Conservation (phyloP, 2,329 filamentous ascomycete genomes). For the Sporothrix pallida region DNA sequence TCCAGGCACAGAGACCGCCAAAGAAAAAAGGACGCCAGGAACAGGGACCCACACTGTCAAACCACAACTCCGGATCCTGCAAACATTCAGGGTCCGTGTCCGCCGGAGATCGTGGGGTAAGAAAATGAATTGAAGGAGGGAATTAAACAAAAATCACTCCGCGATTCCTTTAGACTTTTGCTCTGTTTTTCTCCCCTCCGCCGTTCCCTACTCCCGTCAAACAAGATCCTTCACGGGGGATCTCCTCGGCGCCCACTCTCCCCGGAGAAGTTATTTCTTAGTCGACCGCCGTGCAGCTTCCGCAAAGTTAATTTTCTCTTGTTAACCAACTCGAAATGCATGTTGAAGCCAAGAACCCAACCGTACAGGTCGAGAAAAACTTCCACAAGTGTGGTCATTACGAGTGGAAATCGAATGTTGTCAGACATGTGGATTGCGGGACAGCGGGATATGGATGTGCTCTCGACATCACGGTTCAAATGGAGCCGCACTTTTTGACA, state of each 20-base stretch:
- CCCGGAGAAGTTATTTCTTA: neutral
- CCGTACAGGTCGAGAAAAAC: neutral
- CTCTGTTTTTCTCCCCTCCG: neutral
- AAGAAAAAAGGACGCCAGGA: neutral
- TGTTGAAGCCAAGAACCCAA: neutral
- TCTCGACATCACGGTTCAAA: too few relatives aligned
- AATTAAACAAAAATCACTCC: too few relatives aligned
- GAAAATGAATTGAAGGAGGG: too few relatives aligned
- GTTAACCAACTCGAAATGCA: neutral
- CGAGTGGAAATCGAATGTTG: neutral
- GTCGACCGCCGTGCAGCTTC: neutral
- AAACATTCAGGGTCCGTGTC: neutral
- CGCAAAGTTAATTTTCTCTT: neutral
- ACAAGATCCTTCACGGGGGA: neutral
- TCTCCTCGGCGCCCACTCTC: neutral
- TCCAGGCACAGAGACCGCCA: neutral
- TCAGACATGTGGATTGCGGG: too few relatives aligned
- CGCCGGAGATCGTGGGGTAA: neutral
- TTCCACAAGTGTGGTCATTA: neutral
- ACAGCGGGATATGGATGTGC: too few relatives aligned
- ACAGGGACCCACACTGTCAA: neutral
- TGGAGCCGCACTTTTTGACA: too few relatives aligned
- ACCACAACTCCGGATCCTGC: neutral
- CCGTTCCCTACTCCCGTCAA: too few relatives aligned
- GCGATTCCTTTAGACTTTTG: too few relatives aligned